These are phyloP conservation scores for Miamiensis avidus DNA, from an alignment of 169 alveolate genomes.

Conservation along the genomic window DNA sequence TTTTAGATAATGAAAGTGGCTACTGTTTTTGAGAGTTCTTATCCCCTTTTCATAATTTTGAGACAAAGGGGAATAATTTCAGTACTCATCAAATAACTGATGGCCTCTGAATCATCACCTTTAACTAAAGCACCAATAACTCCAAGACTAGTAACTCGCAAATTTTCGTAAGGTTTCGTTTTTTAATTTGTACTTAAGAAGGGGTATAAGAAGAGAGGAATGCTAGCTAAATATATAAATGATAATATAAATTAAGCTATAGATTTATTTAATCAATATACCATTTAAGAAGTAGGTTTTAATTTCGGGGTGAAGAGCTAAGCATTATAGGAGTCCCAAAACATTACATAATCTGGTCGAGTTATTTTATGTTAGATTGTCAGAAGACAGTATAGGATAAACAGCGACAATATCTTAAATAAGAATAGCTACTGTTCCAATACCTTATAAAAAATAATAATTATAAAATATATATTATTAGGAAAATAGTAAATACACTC, in stretches of 20 bases:
- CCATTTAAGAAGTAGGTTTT: slow-evolving; percentile 93
- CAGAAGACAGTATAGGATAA: slow-evolving; percentile 92
- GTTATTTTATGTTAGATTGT: slow-evolving; percentile 90
- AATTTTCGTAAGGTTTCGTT: slow-evolving; percentile 96
- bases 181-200: slow-evolving; percentile 95
- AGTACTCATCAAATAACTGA: slow-evolving; percentile 93
- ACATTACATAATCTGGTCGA: slow-evolving; percentile 98
- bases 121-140: slow-evolving; percentile 99
- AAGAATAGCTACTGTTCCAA: slow-evolving; percentile 96
- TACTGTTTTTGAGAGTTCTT: slow-evolving; percentile 96
- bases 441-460: neutral
- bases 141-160: slow-evolving; percentile 98
- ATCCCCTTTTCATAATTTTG: slow-evolving; percentile 99
- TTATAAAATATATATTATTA: no score
- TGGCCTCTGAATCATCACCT: slow-evolving; percentile 98
- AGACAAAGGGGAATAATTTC: slow-evolving; percentile 98
- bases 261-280: no score
- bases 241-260: neutral
- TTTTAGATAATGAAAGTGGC: slow-evolving; percentile 99
- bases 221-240: slow-evolving; percentile 89
- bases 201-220: slow-evolving; percentile 98
- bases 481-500: no score
- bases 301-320: slow-evolving; percentile 98
- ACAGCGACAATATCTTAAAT: slow-evolving; percentile 93
- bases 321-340: slow-evolving; percentile 97